phyloP scores from a whole-genome alignment of 1,284 basidiomycete genomes.

The Meira miltonrushii region DNA sequence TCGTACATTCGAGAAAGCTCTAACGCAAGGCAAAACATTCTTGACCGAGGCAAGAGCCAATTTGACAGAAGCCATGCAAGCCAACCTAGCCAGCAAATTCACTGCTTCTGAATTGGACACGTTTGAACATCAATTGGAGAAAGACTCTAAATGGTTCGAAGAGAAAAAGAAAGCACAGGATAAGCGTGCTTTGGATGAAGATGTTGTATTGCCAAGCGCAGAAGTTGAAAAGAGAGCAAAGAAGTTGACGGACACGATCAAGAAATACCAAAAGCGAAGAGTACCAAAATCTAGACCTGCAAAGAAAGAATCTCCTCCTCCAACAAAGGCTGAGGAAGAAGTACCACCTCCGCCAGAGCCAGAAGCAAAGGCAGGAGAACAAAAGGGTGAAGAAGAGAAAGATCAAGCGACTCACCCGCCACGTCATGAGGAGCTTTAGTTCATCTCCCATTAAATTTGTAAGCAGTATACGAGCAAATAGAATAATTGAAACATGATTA shows the following conservation, averaged over 20 bases:
- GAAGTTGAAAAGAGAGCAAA: slow-evolving; percentile 47
- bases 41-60: slow-evolving; percentile 69
- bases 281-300: slow-evolving; percentile 45
- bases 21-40: slow-evolving; percentile 65
- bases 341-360: slow-evolving; percentile 8
- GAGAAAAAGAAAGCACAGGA: slow-evolving; percentile 39
- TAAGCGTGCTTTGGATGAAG: slow-evolving; percentile 34
- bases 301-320: slow-evolving; percentile 17
- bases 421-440: slow-evolving; percentile 1
- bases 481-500: neutral
- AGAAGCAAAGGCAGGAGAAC: slow-evolving; percentile 14
- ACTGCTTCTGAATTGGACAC: slow-evolving; percentile 46
- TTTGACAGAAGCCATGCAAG: slow-evolving; percentile 59
- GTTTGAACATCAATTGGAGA: slow-evolving; percentile 31
- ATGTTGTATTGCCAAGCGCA: slow-evolving; percentile 40
- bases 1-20: slow-evolving; percentile 64
- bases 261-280: slow-evolving; percentile 40
- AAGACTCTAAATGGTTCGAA: slow-evolving; percentile 47
- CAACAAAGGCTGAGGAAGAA: slow-evolving; percentile 17
- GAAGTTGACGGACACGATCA: slow-evolving; percentile 40
- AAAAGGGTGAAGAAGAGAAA: slow-evolving; percentile 8
- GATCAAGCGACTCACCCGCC: neutral
- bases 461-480: no score
- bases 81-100: slow-evolving; percentile 43
- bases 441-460: neutral